These are phyloP conservation scores for Mucor racemosus DNA, from an alignment of 371 early-diverging fungal species.

Conservation along the genomic window DNA sequence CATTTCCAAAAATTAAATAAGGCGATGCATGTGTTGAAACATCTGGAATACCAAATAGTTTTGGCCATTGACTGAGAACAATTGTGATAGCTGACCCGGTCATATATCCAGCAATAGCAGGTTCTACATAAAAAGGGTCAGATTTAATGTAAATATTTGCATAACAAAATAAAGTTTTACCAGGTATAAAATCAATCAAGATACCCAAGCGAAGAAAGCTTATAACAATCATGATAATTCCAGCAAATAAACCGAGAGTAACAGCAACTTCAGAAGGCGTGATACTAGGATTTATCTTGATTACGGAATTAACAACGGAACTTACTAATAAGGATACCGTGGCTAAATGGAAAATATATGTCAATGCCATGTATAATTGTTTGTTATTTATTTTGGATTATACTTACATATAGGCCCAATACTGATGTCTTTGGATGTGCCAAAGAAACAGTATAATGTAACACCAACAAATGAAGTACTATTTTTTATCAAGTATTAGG, in stretches of 20 bases:
- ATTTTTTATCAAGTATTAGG: conserved; percentile 58
- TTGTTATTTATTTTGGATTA: neutral
- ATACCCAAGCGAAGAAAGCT: conserved; percentile 80
- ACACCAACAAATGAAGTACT: conserved; percentile 43
- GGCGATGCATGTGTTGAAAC: conserved; percentile 59
- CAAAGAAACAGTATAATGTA: conserved; percentile 67
- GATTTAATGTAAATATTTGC: conserved; percentile 1
- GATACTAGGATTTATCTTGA: conserved; percentile 24
- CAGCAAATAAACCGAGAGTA: conserved; percentile 58
- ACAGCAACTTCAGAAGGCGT: conserved; percentile 55
- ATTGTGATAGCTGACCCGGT: conserved; percentile 79
- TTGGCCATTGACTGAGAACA: conserved; percentile 71
- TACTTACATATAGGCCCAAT: conserved; percentile 75
- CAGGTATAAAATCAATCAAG: conserved; percentile 86
- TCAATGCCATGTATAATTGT: neutral
- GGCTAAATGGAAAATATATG: conserved; percentile 48
- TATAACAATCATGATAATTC: conserved; percentile 62
- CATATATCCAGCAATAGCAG: conserved; percentile 77
- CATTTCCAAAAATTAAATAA: conserved; percentile 55
- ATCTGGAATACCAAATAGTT: conserved; percentile 72
- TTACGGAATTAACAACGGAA: conserved; percentile 57
- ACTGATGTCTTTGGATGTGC: conserved; percentile 84
- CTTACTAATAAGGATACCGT: conserved; percentile 80
- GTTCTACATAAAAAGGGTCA: conserved; percentile 21
- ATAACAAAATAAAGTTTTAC: neutral